A percentile compares a stretch with the other conserved stretches of the same genome.
Conservation (phyloP, 768 basidiomycete genomes). For the Baorangia bicolor region DNA sequence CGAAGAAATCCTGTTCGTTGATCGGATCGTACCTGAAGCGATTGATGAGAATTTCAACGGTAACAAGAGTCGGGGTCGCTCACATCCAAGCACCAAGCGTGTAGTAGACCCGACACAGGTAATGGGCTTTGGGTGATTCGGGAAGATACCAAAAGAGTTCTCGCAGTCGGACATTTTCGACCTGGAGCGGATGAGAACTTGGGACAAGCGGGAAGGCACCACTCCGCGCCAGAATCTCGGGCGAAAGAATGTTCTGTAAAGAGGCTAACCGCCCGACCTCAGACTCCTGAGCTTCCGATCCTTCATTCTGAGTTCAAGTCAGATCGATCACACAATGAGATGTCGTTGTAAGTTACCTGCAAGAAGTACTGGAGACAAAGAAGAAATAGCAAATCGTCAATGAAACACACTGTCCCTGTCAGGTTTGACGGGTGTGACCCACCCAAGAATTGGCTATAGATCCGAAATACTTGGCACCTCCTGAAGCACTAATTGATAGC, state of each 20-base stretch:
- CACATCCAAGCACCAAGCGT: conserved; percentile 72
- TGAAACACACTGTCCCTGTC: not conserved
- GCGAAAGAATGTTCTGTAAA: conserved; percentile 56
- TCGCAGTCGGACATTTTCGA: conserved; percentile 49
- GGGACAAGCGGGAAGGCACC: conserved; percentile 63
- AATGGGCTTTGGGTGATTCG: conserved; percentile 54
- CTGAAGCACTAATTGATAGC: conserved; percentile 68
- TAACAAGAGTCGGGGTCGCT: conserved; percentile 23
- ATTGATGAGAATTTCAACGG: conserved; percentile 8
- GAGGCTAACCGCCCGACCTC: conserved; percentile 46
- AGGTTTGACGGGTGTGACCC: not conserved
- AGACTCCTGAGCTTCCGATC: conserved; percentile 50
- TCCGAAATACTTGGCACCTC: conserved; percentile 74
- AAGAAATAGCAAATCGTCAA: conserved; percentile 11
- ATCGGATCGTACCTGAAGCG: conserved; percentile 64
- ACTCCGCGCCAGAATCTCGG: conserved; percentile 62
- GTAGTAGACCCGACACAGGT: conserved; percentile 60
- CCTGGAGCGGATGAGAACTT: conserved; percentile 37
- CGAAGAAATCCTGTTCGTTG: conserved; percentile 56
- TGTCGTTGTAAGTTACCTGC: conserved; percentile 44
- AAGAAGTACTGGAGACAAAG: conserved; percentile 58
- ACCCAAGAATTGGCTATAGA: conserved; percentile 79
- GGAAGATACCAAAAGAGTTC: conserved; percentile 73
- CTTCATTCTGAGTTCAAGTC: conserved; percentile 50
- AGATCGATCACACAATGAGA: conserved; percentile 4